Evolutionary conservation across 371 early-diverging fungal genomes (phyloP).

Genomic region (Lichtheimia hyalospora): DNA sequence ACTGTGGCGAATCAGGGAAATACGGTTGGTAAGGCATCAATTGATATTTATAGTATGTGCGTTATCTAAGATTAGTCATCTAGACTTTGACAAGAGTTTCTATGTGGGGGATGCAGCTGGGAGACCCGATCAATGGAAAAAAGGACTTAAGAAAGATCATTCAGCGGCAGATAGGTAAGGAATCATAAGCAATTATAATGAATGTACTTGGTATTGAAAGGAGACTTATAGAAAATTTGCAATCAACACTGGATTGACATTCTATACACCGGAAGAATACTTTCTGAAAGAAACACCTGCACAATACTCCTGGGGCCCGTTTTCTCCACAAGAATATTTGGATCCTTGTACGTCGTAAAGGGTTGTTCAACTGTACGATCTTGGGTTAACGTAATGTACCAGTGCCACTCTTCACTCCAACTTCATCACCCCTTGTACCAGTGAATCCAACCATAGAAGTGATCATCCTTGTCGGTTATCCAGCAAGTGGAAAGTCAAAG

Average conservation of each 20-base stretch:
- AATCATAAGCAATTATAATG: no score
- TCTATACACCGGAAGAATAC: conserved; percentile 85
- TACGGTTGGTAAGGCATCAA: neutral
- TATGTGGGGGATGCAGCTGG: conserved; percentile 95
- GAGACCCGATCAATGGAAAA: conserved; percentile 65
- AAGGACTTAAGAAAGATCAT: conserved; percentile 66
- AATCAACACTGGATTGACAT: conserved; percentile 66
- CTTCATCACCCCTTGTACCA: conserved; percentile 38
- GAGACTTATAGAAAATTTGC: conserved; percentile 71
- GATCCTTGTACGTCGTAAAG: conserved; percentile 21
- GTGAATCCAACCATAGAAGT: conserved; percentile 51
- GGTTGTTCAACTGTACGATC: conserved; percentile 4
- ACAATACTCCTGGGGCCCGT: conserved; percentile 49
- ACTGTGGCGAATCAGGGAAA: neutral
- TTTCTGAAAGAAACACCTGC: conserved; percentile 59
- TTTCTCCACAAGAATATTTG: conserved; percentile 54
- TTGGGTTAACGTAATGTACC: neutral
- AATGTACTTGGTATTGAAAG: no score
- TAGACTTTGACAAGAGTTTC: conserved; percentile 59
- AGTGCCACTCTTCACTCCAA: conserved; percentile 24
- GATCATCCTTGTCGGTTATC: conserved; percentile 79
- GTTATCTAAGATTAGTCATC: neutral
- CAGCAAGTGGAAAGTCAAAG: conserved; percentile 86
- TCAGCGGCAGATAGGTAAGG: conserved; percentile 71
- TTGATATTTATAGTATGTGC: neutral